These are phyloP conservation scores for Paramecium tetraurelia DNA, from an alignment of 73 alveolate genomes.

Conservation along the genomic window DNA sequence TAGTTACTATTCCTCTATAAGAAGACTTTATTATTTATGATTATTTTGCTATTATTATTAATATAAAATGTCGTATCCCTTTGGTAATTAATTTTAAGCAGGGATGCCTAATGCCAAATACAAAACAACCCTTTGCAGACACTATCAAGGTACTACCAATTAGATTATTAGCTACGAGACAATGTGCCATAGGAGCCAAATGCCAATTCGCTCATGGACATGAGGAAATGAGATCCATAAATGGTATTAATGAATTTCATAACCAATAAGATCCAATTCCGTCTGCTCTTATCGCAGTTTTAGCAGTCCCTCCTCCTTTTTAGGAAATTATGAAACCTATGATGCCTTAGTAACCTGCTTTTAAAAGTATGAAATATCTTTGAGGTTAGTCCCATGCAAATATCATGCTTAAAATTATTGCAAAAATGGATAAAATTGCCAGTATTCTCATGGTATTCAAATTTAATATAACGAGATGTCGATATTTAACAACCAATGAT, in stretches of 20 bases:
- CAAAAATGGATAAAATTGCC: slow-evolving; percentile 11
- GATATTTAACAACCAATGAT: background rate
- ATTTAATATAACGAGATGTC: background rate
- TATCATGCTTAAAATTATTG: slow-evolving; percentile 31
- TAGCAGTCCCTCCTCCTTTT: background rate
- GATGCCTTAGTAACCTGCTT: background rate
- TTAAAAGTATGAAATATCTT: background rate
- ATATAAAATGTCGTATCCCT: slow-evolving; percentile 2
- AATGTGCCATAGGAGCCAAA: slow-evolving; percentile 33
- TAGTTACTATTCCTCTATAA: background rate
- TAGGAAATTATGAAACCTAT: background rate
- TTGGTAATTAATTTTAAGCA: background rate
- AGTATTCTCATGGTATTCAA: slow-evolving; percentile 22
- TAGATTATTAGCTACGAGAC: background rate
- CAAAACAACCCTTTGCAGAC: slow-evolving; percentile 12
- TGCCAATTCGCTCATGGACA: slow-evolving; percentile 38
- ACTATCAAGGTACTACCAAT: background rate
- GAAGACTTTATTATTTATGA: slow-evolving; percentile 19
- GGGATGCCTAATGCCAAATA: slow-evolving; percentile 44
- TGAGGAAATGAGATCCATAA: background rate
- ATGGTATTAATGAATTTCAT: background rate
- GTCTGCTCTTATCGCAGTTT: background rate
- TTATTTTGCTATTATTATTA: background rate
- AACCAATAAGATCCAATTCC: background rate
- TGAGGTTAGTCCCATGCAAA: background rate